Evolutionary conservation across 805 yeast species (phyloP).

Genomic region (Yarrowia sp.): DNA sequence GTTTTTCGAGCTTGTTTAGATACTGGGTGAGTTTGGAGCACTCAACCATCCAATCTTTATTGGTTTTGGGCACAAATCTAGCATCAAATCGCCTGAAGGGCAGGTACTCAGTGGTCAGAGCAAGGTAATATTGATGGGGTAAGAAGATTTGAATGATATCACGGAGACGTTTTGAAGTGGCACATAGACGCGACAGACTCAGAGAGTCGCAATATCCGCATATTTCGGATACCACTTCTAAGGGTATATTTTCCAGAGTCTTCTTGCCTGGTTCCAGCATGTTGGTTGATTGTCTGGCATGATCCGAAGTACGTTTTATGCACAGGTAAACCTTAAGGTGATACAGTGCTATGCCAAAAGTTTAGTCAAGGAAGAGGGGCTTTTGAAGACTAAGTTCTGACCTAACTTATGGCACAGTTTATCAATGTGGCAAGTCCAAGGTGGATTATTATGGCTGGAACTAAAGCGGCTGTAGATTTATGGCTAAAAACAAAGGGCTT

Average conservation of each 20-base stretch:
- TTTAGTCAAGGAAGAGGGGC: not conserved
- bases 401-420: no score
- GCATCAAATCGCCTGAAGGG: constrained; percentile 5
- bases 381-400: no score
- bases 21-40: not conserved
- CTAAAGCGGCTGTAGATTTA: not conserved
- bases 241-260: not conserved
- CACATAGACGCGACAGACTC: not conserved
- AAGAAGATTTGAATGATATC: constrained; percentile 1
- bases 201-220: not conserved
- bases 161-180: not conserved
- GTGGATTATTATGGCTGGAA: not conserved
- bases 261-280: not conserved
- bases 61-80: not conserved
- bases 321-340: not conserved
- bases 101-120: not conserved
- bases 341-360: not conserved
- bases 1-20: not conserved
- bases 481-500: not conserved
- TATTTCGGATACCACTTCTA: not conserved
- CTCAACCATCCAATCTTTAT: not conserved
- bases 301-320: not conserved
- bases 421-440: not conserved
- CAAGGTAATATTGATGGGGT: not conserved
- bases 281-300: not conserved